Percentiles rank a stretch among this genome's conserved stretches.
Evolutionary conservation across 176 grass and related monocot genomes (phyloP).

Genomic region (Dactylis glomerata): DNA sequence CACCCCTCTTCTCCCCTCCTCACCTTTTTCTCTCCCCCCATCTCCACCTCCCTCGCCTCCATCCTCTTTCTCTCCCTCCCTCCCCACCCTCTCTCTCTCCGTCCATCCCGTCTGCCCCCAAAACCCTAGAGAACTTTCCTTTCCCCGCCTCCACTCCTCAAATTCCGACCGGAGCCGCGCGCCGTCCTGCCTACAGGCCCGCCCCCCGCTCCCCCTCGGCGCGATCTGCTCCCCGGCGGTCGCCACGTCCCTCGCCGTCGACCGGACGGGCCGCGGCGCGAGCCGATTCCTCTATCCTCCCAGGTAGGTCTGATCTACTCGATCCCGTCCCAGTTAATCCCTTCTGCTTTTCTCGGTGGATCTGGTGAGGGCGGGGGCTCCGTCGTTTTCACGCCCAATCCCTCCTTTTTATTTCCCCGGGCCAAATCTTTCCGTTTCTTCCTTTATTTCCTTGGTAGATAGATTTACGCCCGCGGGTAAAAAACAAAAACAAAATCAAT

Average conservation of each 20-base stretch:
- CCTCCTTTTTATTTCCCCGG: slow-evolving; percentile 25
- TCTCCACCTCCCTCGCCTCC: neutral
- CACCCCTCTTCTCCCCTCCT: neutral
- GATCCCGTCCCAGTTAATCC: slow-evolving; percentile 2
- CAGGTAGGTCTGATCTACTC: slow-evolving; percentile 7
- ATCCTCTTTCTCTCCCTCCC: neutral
- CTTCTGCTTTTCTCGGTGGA: neutral
- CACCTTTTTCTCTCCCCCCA: slow-evolving; percentile 22
- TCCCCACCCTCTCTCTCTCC: neutral
- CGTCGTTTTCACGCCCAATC: slow-evolving; percentile 6
- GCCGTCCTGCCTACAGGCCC: neutral
- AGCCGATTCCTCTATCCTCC: neutral
- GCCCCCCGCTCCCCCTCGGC: neutral
- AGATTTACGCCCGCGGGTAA: slow-evolving; percentile 15
- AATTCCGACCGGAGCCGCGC: slow-evolving; percentile 17
- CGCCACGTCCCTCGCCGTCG: neutral
- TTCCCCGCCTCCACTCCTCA: slow-evolving; percentile 22
- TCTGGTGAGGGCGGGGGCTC: slow-evolving; percentile 19
- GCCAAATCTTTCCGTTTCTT: slow-evolving; percentile 36
- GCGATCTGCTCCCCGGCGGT: neutral
- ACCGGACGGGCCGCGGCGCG: neutral
- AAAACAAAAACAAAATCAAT: slow-evolving; percentile 9
- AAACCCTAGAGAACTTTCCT: neutral
- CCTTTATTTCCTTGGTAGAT: slow-evolving; percentile 5
- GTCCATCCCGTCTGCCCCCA: neutral